These are phyloP conservation scores for Spizellomyces punctatus DNA, from an alignment of 192 early-diverging fungal species.

Conservation along the genomic window DNA sequence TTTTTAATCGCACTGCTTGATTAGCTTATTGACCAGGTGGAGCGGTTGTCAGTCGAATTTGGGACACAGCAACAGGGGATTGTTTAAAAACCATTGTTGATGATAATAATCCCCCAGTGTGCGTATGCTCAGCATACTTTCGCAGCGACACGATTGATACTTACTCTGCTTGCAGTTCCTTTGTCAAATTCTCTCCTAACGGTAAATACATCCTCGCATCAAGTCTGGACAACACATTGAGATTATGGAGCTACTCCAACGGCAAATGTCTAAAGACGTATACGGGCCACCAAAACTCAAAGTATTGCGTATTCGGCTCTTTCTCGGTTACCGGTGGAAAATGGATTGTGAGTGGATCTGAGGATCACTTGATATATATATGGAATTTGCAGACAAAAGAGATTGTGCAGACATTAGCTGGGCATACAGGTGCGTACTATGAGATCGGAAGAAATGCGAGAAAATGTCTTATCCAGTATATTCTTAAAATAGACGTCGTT, in stretches of 20 bases:
- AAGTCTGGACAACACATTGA: constrained; percentile 89
- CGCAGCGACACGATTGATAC: neutral
- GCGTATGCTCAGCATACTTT: constrained; percentile 36
- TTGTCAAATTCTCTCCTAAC: constrained; percentile 98
- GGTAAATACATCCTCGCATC: constrained; percentile 97
- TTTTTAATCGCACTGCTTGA: neutral
- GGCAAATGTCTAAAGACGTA: constrained; percentile 97
- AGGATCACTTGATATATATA: constrained; percentile 92
- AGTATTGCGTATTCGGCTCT: constrained; percentile 91
- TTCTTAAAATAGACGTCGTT: constrained; percentile 71
- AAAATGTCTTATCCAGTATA: no score
- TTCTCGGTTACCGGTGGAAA: constrained; percentile 92
- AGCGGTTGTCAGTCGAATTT: constrained; percentile 75
- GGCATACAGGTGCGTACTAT: constrained; percentile 75
- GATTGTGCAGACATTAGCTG: constrained; percentile 91
- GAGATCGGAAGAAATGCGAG: no score
- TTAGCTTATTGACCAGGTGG: constrained; percentile 12
- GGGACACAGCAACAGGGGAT: constrained; percentile 97
- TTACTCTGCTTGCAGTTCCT: constrained; percentile 56
- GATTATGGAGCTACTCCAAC: constrained; percentile 92
- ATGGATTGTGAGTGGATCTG: constrained; percentile 96
- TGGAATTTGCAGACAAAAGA: constrained; percentile 97
- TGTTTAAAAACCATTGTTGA: constrained; percentile 96
- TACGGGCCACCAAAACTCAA: constrained; percentile 84
- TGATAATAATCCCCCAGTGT: constrained; percentile 94